Evolutionary conservation across 2,329 filamentous ascomycete species (phyloP), one percentile per base, ranked within the genome.

Genomic region (Monilinia aucupariae): DNA sequence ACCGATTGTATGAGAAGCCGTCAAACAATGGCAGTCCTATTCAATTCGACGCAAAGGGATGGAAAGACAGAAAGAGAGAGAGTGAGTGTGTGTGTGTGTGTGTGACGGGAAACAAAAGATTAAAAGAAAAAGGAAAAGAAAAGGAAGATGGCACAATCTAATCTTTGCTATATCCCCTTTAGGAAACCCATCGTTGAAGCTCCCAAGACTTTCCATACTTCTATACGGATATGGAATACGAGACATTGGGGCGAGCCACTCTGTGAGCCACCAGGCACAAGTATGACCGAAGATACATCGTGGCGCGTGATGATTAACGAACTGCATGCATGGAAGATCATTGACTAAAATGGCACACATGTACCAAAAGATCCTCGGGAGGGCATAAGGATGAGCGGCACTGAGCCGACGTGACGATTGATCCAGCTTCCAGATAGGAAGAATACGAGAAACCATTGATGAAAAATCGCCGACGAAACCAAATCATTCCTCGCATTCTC

Each of bases 161-260:
- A 55, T 43, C 10, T 15, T 55, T 32, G 3, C 39, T 17, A 7
- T 17, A 25, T 32, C 41, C 10, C 12, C 17, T 10, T 56, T 56
- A 47, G 30, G 53, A 47, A 45, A 34, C 32, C 7, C 27, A 32
- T 17, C n/a, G 41, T 34, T 34, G 25, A 34, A 45, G 41, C 13
- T 8, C 39, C 27, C 41, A 32, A 22, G 53, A 41, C 12, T 17
- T 32, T 43, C 13, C 45, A 27, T 56, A n/a, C n/a, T n/a, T n/a
- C n/a, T n/a, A n/a, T n/a, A 56, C 41, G 53, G 39, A 45, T 56
- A 22, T 47, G 27, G 27, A 56, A 56, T 56, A 56, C 53, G 53
- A 56, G 41, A 9, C 8, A 9, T 34, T 47, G 34, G 53, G 41
- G 41, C 15, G 39, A 47, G 45, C 53, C 41, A 48, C 22, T 15